Percentiles rank a stretch among this genome's conserved stretches.
Evolutionary conservation across 2,329 filamentous ascomycete genomes (phyloP).

Genomic region (Trichoderma aggressivum): DNA sequence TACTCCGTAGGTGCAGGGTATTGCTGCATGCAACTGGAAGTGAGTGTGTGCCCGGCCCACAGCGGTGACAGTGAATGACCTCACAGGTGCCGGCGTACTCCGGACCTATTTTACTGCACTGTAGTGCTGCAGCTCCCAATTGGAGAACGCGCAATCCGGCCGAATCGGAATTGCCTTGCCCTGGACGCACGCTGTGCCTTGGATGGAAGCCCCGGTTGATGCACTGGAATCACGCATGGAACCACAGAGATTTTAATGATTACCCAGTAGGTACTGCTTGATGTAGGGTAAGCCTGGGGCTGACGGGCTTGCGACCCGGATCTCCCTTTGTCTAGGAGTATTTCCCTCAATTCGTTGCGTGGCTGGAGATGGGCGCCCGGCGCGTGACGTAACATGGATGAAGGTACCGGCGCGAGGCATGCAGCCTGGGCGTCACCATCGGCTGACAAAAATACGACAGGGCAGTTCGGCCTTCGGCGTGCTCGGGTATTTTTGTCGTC

Average conservation of each 20-base stretch:
- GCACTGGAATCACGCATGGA: constrained; percentile 1
- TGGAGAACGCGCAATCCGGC: background rate
- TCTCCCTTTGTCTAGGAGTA: background rate
- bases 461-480: background rate
- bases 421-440: background rate
- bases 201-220: background rate
- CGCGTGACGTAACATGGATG: constrained; percentile 14
- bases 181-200: background rate
- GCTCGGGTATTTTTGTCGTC: constrained; percentile 9
- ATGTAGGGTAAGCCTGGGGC: constrained; percentile 11
- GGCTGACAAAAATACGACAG: constrained; percentile 4
- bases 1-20: background rate
- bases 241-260: background rate
- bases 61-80: background rate
- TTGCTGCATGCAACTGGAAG: background rate
- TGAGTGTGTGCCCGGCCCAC: background rate
- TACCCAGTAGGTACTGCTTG: too few species aligned
- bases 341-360: constrained; percentile 16
- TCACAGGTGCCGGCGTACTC: constrained; percentile 1
- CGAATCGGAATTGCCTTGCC: background rate
- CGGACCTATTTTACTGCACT: background rate
- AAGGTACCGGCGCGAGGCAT: background rate
- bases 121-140: background rate
- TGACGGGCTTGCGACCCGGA: constrained; percentile 8
- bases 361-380: background rate